A percentile compares a stretch with the other conserved stretches of the same genome.
Conservation (phyloP, 768 basidiomycete genomes). For the Dendrothele bispora region DNA sequence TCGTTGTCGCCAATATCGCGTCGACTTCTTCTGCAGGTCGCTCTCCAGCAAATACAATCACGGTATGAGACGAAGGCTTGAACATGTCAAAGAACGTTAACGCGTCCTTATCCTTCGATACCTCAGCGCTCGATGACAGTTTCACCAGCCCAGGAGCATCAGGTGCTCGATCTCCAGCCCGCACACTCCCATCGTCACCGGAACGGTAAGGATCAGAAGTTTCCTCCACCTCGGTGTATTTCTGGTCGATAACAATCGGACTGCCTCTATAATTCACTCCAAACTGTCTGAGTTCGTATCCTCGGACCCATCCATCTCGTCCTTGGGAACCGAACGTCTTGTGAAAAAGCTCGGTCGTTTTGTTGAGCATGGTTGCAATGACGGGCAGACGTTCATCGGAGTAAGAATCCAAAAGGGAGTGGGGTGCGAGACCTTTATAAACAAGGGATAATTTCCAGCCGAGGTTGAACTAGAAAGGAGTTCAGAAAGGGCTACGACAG, state of each 20-base stretch:
- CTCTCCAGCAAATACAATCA: slow-evolving; percentile 25
- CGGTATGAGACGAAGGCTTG: slow-evolving; percentile 23
- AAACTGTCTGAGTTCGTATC: slow-evolving; percentile 30
- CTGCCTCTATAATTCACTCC: slow-evolving; percentile 48
- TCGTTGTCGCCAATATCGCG: neutral
- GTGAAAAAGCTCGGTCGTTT: slow-evolving; percentile 30
- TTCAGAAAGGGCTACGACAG: neutral
- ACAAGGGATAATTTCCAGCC: slow-evolving; percentile 47
- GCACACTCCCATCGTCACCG: slow-evolving; percentile 11
- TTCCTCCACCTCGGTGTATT: slow-evolving; percentile 5
- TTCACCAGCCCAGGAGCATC: slow-evolving; percentile 29
- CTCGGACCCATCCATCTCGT: slow-evolving; percentile 12
- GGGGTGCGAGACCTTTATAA: slow-evolving; percentile 32
- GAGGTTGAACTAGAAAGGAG: slow-evolving; percentile 35
- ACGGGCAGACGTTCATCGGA: slow-evolving; percentile 45
- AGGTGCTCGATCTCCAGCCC: slow-evolving; percentile 36
- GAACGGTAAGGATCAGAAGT: slow-evolving; percentile 14
- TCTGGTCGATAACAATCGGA: slow-evolving; percentile 36
- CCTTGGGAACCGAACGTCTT: no score
- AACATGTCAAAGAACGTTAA: slow-evolving; percentile 28
- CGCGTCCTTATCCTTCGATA: no score
- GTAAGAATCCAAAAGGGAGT: slow-evolving; percentile 39
- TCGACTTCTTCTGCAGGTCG: neutral
- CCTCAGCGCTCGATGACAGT: neutral
- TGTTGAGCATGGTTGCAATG: slow-evolving; percentile 43